phyloP scores from a whole-genome alignment of 129 eudicot genomes.

The Saposhnikovia divaricata region DNA sequence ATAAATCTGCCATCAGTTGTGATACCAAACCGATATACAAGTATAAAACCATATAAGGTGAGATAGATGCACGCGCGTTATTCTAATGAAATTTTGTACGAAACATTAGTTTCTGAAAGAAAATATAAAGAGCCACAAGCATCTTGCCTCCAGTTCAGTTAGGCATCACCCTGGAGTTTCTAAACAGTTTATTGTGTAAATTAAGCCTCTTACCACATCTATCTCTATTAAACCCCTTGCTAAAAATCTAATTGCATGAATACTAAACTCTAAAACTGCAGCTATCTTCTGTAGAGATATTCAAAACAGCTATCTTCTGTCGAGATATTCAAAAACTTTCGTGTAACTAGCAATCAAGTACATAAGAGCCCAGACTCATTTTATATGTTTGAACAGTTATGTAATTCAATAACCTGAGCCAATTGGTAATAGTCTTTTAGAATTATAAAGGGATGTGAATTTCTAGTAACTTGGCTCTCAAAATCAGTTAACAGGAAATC shows the following conservation, averaged over 20 bases:
- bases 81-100: not conserved
- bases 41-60: not conserved
- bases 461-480: not conserved
- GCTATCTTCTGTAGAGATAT: not conserved
- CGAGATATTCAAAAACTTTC: not conserved
- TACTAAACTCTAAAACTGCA: not conserved
- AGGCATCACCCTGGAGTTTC: not conserved
- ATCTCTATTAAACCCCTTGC: not conserved
- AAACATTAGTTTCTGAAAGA: not conserved
- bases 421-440: not conserved
- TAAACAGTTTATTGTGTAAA: not conserved
- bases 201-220: not conserved
- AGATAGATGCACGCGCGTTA: not conserved
- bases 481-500: not conserved
- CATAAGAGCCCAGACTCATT: not conserved
- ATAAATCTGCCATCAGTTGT: slow-evolving; percentile 16
- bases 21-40: not conserved
- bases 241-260: not conserved
- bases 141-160: not conserved
- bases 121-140: not conserved
- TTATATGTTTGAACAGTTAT: not conserved
- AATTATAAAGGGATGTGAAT: not conserved
- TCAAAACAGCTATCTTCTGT: not conserved
- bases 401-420: not conserved
- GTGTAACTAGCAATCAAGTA: not conserved